A percentile compares a stretch with the other conserved stretches of the same genome.
Evolutionary conservation across 2,329 filamentous ascomycete genomes (phyloP).

Genomic region (Rhexocercosporidium sp.): DNA sequence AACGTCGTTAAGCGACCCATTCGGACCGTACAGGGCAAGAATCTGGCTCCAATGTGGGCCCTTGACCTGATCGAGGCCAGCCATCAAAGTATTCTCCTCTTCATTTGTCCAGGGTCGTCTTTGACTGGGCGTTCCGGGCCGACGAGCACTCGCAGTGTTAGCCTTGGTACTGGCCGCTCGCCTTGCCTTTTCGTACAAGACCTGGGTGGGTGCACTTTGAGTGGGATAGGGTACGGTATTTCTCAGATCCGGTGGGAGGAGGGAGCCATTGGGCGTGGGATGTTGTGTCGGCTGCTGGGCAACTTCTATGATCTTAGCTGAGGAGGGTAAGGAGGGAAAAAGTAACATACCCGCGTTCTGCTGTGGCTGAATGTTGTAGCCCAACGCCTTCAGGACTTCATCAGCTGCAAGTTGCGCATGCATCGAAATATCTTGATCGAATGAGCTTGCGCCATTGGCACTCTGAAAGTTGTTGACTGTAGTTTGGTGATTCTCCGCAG

Average conservation of each 20-base stretch:
- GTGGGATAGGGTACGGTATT: constrained; percentile 14
- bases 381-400: constrained; percentile 9
- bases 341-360: background rate
- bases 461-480: background rate
- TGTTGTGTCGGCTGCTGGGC: background rate
- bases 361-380: background rate
- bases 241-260: background rate
- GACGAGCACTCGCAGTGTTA: constrained; percentile 54
- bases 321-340: background rate
- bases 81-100: constrained; percentile 89
- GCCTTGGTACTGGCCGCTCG: constrained; percentile 59
- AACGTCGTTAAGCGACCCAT: constrained; percentile 80
- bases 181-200: constrained; percentile 61
- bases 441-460: background rate
- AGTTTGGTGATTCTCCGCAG: background rate
- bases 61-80: constrained; percentile 85
- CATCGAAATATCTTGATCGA: constrained; percentile 16
- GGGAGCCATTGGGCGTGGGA: background rate
- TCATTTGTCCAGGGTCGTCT: constrained; percentile 86
- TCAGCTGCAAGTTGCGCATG: constrained; percentile 14
- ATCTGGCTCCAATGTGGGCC: constrained; percentile 96
- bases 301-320: background rate
- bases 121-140: constrained; percentile 57
- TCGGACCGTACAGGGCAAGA: constrained; percentile 79
- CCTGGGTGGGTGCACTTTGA: constrained; percentile 54